Base-by-base conservation (phyloP, 75 land plant species). In the Pinus tabuliformis region DNA sequence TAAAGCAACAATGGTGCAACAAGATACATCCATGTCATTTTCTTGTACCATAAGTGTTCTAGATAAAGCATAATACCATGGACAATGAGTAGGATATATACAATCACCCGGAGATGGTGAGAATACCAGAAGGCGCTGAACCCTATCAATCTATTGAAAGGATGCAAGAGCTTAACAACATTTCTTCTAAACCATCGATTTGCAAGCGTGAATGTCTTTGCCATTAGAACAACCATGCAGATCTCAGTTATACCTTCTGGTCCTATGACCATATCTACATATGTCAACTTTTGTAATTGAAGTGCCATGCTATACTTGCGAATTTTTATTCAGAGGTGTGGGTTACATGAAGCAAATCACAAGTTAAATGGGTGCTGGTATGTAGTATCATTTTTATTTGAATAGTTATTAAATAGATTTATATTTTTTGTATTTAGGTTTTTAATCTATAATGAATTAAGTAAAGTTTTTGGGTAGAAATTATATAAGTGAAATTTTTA, bases 121-220 rank as follows among this genome's bases (percentile, higher is more conserved):
- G 93, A 88, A 78, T 94, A 97, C 99, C 95, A 94, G 45, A 97
- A 97, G 21, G 98, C 95, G 82, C 94, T 97, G 84, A 90, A 94
- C 12, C 99, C 99, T n/a, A 95, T 87, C 42, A 97, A 42, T 70
- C 91, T 42, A 83, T 92, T 87, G 76, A 97, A 81, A 1, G 95
- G 98, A n/a, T n/a, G 79, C 83, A 68, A 1, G 98, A 95, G 28
- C 86, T 84, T 94, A 42, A 97, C 85, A 5, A 86, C 64, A 73
- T 82, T 94, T 58, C 84, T 82, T 11, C 95, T 73, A 80, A 92
- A 94, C 79, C 82, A 84, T 7, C 76, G 62, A 4, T 91, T 83
- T 24, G 99, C 99, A 5, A 97, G 81, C 36, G 82, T 80, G 79
- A 87, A 94, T 61, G 95, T 81, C 4, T 90, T 81, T 28, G 73